phyloP scores from a whole-genome alignment of 2,329 filamentous ascomycete species.

The Cadophora sp. region DNA sequence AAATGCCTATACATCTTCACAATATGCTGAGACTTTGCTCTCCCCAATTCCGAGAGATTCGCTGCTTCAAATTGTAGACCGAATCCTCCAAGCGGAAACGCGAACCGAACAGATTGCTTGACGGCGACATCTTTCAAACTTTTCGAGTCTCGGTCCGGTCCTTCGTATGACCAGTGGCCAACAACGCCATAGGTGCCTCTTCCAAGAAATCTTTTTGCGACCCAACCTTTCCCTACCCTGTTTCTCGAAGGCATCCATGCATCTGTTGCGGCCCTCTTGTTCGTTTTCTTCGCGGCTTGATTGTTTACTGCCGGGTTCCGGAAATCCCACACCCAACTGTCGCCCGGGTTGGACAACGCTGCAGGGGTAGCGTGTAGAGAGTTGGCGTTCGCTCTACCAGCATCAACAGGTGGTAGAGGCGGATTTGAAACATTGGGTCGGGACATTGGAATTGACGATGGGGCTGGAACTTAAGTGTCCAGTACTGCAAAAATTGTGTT shows the following conservation, averaged over 20 bases:
- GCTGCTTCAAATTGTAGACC: constrained; percentile 20
- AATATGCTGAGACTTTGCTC: constrained; percentile 21
- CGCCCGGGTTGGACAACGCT: background rate
- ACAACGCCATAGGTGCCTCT: constrained; percentile 27
- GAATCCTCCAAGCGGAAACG: background rate
- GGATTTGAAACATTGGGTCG: background rate
- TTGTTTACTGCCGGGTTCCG: background rate
- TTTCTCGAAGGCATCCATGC: constrained; percentile 12
- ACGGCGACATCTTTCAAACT: constrained; percentile 27
- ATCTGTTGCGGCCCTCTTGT: background rate
- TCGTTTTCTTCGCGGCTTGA: background rate
- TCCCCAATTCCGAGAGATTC: constrained; percentile 11
- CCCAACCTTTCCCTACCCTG: constrained; percentile 20
- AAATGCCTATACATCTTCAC: constrained; percentile 28
- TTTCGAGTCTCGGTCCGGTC: constrained; percentile 15
- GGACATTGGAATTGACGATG: background rate
- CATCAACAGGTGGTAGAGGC: background rate
- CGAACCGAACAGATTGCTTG: constrained; percentile 21
- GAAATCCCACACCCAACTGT: constrained; percentile 16
- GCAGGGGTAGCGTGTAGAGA: background rate
- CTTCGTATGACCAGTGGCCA: constrained; percentile 29
- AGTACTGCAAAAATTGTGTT: too few relatives aligned
- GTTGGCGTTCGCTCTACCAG: background rate
- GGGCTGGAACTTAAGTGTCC: background rate
- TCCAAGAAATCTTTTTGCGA: constrained; percentile 10